Conservation (phyloP, 208 protist species). For the Strigomonas culicis region DNA sequence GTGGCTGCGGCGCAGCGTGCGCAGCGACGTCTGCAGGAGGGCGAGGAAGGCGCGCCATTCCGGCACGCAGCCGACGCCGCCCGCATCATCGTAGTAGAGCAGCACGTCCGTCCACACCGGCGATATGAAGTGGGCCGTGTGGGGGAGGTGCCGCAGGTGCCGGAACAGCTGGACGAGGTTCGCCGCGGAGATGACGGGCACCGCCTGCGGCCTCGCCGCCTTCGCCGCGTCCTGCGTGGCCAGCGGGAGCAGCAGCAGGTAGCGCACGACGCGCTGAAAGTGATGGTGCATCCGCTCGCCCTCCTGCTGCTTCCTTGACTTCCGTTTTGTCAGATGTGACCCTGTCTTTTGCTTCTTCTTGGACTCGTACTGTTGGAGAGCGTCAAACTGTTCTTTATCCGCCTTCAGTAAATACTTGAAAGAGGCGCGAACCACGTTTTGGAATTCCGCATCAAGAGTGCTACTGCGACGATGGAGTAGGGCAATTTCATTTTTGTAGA, state of each 20-base stretch:
- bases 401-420: background rate
- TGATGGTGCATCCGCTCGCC: too few relatives aligned
- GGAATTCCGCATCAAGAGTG: background rate
- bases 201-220: background rate
- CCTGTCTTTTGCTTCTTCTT: too few relatives aligned
- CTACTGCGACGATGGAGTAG: too few relatives aligned
- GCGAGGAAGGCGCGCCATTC: constrained; percentile 1
- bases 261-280: too few relatives aligned
- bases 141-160: constrained; percentile 25
- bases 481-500: too few relatives aligned
- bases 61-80: constrained; percentile 27
- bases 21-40: too few relatives aligned
- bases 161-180: constrained; percentile 10
- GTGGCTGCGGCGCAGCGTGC: too few relatives aligned
- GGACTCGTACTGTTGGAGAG: background rate
- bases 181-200: background rate
- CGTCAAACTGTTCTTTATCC: background rate
- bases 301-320: too few relatives aligned
- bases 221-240: background rate
- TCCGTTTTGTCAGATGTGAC: too few relatives aligned
- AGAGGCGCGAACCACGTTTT: background rate
- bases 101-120: constrained; percentile 36
- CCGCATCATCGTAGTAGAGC: constrained; percentile 25
- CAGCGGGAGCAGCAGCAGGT: background rate
- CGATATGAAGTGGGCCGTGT: constrained; percentile 50